Evolutionary conservation across 306 rosid species (phyloP), one percentile per base, ranked within the genome.

Genomic region (Luffa aegyptiaca): DNA sequence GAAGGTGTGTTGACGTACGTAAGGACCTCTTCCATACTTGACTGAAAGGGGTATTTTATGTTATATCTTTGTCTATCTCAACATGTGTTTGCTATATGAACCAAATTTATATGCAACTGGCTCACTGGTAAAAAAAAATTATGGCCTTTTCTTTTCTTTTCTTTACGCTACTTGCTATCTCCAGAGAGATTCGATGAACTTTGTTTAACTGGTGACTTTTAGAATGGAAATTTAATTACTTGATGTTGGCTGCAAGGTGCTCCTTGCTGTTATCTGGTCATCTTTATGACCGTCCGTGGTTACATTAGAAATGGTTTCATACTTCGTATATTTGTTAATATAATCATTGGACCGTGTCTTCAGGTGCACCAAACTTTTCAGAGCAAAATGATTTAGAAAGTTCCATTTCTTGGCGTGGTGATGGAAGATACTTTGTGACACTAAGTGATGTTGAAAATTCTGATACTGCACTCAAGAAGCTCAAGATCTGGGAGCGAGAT

Each of bases 401-500:
- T 81, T 84, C 88, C 41, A 65, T 93, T 82, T 88, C 96, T 53
- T 95, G 99, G 99, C 92, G 96, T 5, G 99, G 99, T 77, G 99
- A 95, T 84, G 99, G 97, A 14, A 95, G 89, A 76, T 93, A 88
- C 89, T 93, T 95, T 83, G 97, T 85, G 17, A 88, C 93, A 1
- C 82, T 93, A 56, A 87, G 86, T 53, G 77, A 82, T 83, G 87
- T 42, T 62, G 65, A 57, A 33, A 80, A 58, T 81, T 86, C 90
- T 8, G 75, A 39, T 76, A 37, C 84, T 5, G 75, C 72, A 78
- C 86, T 73, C 66, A 92, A 90, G 85, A 84, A 88, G 87, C 86
- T 95, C 71, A 91, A 89, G 83, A 81, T 95, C 80, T 95, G 99
- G 99, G 96, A 95, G 78, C 88, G 97, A 53, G 90, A 95, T 84